Percentiles rank a stretch among this genome's conserved stretches.
These are phyloP conservation scores for Hippophae gyantsensis DNA, from an alignment of 306 rosid species.

Conservation along the genomic window DNA sequence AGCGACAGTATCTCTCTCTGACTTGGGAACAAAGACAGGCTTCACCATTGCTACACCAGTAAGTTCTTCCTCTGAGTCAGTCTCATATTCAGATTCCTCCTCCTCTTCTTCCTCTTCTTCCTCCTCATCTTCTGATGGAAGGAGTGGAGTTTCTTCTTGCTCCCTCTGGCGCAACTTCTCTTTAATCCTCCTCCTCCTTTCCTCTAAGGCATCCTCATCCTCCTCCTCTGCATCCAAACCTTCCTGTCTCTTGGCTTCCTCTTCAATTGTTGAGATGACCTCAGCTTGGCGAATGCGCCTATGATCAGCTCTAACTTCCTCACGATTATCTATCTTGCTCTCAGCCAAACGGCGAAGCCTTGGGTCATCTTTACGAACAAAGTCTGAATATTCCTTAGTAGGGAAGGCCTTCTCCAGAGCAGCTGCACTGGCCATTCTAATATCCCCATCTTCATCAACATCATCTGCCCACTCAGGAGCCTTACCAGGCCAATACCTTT, in stretches of 20 bases:
- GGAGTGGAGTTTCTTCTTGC: conserved; percentile 51
- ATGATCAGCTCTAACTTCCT: conserved; percentile 89
- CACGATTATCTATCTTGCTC: conserved; percentile 75
- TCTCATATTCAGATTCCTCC: conserved; percentile 87
- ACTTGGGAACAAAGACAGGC: conserved; percentile 92
- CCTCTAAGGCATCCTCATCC: conserved; percentile 69
- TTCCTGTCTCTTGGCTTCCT: conserved; percentile 85
- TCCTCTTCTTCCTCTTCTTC: conserved; percentile 59
- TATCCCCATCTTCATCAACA: conserved; percentile 58
- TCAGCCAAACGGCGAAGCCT: conserved; percentile 78
- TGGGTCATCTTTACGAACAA: conserved; percentile 61
- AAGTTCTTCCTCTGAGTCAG: conserved; percentile 88
- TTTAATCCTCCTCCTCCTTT: conserved; percentile 63
- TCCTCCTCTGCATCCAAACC: conserved; percentile 71
- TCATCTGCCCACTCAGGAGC: conserved; percentile 96
- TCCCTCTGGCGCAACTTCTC: conserved; percentile 77
- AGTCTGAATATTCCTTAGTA: conserved; percentile 35
- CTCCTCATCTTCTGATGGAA: conserved; percentile 50
- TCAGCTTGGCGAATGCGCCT: conserved; percentile 83
- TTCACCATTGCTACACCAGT: conserved; percentile 82
- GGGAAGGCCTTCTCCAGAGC: conserved; percentile 77
- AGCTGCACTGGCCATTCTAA: conserved; percentile 44
- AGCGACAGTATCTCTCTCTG: conserved; percentile 85
- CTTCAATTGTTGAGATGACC: conserved; percentile 77
- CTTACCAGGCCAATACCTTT: conserved; percentile 95